A percentile compares a stretch with the other conserved stretches of the same genome.
These are phyloP conservation scores for Luffa acutangula DNA, from an alignment of 306 rosid genomes.

Conservation along the genomic window DNA sequence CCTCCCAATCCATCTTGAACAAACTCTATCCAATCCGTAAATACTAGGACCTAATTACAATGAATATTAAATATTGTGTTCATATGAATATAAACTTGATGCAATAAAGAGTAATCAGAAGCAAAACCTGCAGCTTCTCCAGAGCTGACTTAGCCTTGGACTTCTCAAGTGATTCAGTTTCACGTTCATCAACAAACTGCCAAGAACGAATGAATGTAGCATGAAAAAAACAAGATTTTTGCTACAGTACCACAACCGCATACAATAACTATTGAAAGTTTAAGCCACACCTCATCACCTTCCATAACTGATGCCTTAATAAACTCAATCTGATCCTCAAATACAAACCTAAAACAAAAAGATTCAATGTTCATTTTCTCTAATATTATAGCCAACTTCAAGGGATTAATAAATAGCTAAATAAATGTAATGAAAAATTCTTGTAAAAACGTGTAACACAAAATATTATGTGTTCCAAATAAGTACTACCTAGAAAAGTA, in stretches of 20 bases:
- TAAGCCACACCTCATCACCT: constrained; percentile 60
- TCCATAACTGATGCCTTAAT: constrained; percentile 83
- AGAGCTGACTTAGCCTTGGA: constrained; percentile 54
- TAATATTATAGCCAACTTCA: background rate
- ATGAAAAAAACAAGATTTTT: constrained; percentile 22
- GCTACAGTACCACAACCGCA: constrained; percentile 2
- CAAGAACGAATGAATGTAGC: constrained; percentile 1
- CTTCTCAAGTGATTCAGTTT: constrained; percentile 44
- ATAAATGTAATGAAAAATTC: background rate
- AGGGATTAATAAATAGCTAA: background rate
- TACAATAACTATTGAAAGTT: background rate
- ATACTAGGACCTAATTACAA: background rate
- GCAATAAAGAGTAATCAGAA: background rate
- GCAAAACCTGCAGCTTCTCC: constrained; percentile 75
- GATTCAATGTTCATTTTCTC: constrained; percentile 13
- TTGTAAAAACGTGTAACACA: background rate
- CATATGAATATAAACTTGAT: background rate
- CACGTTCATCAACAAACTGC: constrained; percentile 48
- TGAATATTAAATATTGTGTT: background rate
- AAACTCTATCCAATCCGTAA: background rate
- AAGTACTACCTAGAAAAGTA: background rate
- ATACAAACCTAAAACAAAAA: constrained; percentile 51
- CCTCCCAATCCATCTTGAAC: background rate
- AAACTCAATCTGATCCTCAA: constrained; percentile 94
- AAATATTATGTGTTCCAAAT: background rate